Conservation (phyloP, 257 asterid species). For the Voacanga thouarsii region DNA sequence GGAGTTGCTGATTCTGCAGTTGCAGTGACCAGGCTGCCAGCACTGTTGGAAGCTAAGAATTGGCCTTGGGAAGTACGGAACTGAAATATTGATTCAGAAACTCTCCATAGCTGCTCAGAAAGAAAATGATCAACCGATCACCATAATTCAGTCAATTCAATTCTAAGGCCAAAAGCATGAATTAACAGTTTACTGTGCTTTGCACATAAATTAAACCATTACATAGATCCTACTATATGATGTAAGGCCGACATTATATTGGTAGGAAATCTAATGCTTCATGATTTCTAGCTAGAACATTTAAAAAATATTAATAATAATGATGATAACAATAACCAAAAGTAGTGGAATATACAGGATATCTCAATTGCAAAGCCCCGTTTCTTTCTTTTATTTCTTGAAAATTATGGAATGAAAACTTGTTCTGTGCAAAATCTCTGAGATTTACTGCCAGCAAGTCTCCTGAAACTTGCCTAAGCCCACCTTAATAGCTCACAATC, state of each 20-base stretch:
- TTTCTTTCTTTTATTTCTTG: neutral
- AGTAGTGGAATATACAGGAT: no score
- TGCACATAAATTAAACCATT: neutral
- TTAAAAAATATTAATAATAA: no score
- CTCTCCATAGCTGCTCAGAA: constrained; percentile 68
- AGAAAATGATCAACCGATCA: constrained; percentile 7
- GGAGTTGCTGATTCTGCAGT: constrained; percentile 45
- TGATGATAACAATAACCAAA: no score
- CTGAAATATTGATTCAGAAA: constrained; percentile 64
- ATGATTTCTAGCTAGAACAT: neutral
- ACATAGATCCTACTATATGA: neutral
- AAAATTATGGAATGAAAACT: neutral
- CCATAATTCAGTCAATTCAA: neutral
- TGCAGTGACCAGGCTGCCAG: constrained; percentile 50
- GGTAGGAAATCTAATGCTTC: neutral
- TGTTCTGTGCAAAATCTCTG: no score
- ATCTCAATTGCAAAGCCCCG: neutral
- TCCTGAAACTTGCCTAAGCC: no score
- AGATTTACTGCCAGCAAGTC: no score
- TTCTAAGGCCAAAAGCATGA: neutral
- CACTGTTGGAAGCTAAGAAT: constrained; percentile 56
- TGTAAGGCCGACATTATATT: neutral
- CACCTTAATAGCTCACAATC: no score
- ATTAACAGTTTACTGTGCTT: neutral
- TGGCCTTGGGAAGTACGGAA: constrained; percentile 65